These are phyloP conservation scores for Hordeum vulgare DNA, from an alignment of 176 grass and related monocot genomes.

Conservation along the genomic window DNA sequence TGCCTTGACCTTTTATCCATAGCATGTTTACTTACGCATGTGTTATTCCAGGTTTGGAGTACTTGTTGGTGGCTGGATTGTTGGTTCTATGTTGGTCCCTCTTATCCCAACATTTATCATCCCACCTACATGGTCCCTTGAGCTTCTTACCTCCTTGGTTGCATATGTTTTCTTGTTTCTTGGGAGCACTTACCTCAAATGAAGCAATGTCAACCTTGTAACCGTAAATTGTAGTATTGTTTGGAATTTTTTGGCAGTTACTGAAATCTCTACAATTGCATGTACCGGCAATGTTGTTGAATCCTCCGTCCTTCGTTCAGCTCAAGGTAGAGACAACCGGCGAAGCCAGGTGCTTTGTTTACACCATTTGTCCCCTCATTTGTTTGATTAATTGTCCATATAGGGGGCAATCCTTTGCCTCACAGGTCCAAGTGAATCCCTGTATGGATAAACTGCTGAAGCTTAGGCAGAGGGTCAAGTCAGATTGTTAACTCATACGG, in stretches of 20 bases:
- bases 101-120: conserved; percentile 73
- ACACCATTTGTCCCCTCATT: background rate
- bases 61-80: conserved; percentile 79
- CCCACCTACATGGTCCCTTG: conserved; percentile 86
- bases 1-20: background rate
- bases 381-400: background rate
- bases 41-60: conserved; percentile 58
- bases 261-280: conserved; percentile 4
- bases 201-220: conserved; percentile 11
- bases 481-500: background rate
- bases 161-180: conserved; percentile 90
- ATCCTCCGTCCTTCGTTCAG: background rate
- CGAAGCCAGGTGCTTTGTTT: background rate
- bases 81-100: conserved; percentile 69
- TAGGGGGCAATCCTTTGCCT: background rate
- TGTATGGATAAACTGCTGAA: background rate
- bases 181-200: conserved; percentile 83
- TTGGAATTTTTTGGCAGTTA: background rate
- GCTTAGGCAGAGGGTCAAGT: background rate
- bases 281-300: background rate
- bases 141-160: conserved; percentile 84
- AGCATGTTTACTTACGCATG: conserved; percentile 1
- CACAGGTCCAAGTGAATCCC: background rate
- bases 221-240: conserved; percentile 11
- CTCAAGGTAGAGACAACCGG: background rate